Evolutionary conservation across 1,139 yeast genomes (phyloP), one percentile per base, ranked within the genome.

Genomic region (Hemisphaericaspora lyxosophila): DNA sequence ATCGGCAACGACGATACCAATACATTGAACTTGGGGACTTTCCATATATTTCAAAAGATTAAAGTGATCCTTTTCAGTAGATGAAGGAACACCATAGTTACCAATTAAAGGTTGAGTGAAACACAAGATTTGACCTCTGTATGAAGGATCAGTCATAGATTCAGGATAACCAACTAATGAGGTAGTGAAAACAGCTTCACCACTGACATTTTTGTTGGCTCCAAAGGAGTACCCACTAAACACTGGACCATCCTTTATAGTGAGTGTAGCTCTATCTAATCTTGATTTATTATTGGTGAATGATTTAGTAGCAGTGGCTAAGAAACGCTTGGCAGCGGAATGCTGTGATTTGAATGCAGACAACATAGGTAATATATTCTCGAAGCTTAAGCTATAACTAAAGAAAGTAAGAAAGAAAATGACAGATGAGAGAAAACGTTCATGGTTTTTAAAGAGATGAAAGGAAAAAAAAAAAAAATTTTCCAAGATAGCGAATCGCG

Each of bases 161-260:
- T 92, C 98, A 7, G 97, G 97, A 62, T 92, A 92, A 13, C 98
- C 98, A 11, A 92, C 98, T 57, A 92, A 74, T 5, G 97, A 92
- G 26, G 98, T 92, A 34, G 97, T 87, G 72, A 92, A 92, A 32
- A 92, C 98, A 12, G 97, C 96, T 65, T 92, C 98, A 46, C 98
- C 98, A 47, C 95, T 82, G 44, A 88, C 80, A 53, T 88, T 87
- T 50, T 84, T 82, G 64, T 88, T 81, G 37, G 97, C 96, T 56
- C 98, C 98, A 58, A 92, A 92, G 2, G 97, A 90, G 57, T 80
- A 82, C 31, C 98, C 98, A 54, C 78, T 80, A 73, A 88, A 90
- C 30, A 88, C 84, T 19, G 97, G 97, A 16, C 97, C 98, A 59
- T 89, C 86, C 59, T 90, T 81, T 54, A 92, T 83, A 26, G 96